These are phyloP conservation scores for Acer yangbiense DNA, from an alignment of 345 rosid species.

Conservation along the genomic window DNA sequence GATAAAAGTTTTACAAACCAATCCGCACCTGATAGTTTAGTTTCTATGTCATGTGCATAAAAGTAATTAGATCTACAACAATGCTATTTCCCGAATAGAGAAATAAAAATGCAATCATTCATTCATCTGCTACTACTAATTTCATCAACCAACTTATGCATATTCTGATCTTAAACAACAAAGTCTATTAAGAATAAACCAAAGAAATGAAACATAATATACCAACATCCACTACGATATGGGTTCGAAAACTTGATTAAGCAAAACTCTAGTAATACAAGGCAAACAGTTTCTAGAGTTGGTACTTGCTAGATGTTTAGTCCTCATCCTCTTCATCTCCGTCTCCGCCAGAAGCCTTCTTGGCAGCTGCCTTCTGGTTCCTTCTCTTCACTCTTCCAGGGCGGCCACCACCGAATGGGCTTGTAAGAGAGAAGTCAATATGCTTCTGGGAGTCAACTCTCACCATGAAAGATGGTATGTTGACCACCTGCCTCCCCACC, in stretches of 20 bases:
- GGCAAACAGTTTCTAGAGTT: not conserved
- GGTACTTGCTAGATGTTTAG: constrained; percentile 7
- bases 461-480: constrained; percentile 55
- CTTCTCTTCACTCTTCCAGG: constrained; percentile 62
- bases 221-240: not conserved
- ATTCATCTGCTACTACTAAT: not conserved
- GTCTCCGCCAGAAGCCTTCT: constrained; percentile 55
- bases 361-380: constrained; percentile 49
- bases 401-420: constrained; percentile 48
- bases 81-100: not conserved
- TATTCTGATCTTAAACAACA: not conserved
- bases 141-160: not conserved
- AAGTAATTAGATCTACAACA: not conserved
- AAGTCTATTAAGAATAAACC: not conserved
- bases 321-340: constrained; percentile 58
- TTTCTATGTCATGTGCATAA: too few relatives aligned
- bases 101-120: not conserved
- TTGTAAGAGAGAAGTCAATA: constrained; percentile 50
- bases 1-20: too few relatives aligned
- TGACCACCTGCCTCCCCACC: constrained; percentile 63
- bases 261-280: not conserved
- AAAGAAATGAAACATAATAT: not conserved
- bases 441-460: constrained; percentile 57
- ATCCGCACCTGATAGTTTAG: too few relatives aligned
- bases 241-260: not conserved